Percentiles rank a stretch among this genome's conserved stretches.
These are phyloP conservation scores for Yamadazyma sp. DNA, from an alignment of 805 yeast species.

Conservation along the genomic window DNA sequence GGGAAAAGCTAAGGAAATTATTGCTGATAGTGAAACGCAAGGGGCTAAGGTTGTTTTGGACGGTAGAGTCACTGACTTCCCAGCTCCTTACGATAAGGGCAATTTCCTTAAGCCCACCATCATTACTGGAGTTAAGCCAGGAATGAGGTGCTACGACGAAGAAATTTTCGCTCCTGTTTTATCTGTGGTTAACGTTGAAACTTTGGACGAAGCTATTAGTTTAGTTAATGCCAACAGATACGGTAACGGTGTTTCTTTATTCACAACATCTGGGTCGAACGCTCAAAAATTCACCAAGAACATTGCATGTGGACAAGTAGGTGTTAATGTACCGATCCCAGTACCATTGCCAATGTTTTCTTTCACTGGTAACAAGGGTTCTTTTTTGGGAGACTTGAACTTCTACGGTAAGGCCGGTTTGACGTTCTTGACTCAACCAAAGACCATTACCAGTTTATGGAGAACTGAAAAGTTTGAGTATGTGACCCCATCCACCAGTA, in stretches of 20 bases:
- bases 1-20: conserved; percentile 54
- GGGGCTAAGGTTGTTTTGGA: conserved; percentile 67
- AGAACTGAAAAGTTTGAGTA: conserved; percentile 48
- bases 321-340: conserved; percentile 77
- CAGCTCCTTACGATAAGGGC: conserved; percentile 47
- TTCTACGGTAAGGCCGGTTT: conserved; percentile 78
- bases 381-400: conserved; percentile 77
- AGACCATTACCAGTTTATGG: conserved; percentile 74
- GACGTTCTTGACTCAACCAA: conserved; percentile 69
- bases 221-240: conserved; percentile 57
- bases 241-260: conserved; percentile 72
- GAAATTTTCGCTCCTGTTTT: conserved; percentile 80
- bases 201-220: conserved; percentile 67
- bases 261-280: conserved; percentile 68
- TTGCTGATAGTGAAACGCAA: conserved; percentile 52
- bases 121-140: conserved; percentile 59
- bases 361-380: conserved; percentile 73
- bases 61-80: conserved; percentile 49
- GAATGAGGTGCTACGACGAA: conserved; percentile 70
- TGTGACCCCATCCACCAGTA: conserved; percentile 56
- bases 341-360: conserved; percentile 82
- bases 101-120: conserved; percentile 75
- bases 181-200: conserved; percentile 57
- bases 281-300: conserved; percentile 69
- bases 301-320: conserved; percentile 75